Percentiles rank a stretch among this genome's conserved stretches.
phyloP scores from a whole-genome alignment of 78 protist species.

The Mastigamoeba balamuthi region DNA sequence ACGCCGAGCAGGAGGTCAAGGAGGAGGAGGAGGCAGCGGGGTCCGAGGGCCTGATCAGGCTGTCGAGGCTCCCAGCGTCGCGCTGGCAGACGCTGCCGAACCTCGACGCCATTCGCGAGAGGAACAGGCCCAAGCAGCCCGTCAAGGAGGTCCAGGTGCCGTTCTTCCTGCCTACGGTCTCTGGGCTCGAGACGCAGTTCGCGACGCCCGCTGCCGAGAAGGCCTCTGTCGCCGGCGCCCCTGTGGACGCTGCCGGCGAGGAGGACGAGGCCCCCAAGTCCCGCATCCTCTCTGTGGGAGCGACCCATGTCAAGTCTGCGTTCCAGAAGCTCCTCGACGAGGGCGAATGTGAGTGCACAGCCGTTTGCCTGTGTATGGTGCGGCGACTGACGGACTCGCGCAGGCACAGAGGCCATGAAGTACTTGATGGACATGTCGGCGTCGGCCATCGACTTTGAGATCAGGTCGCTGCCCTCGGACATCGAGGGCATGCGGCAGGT shows the following conservation, averaged over 20 bases:
- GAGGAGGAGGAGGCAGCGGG: neutral
- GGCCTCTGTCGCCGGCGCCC: neutral
- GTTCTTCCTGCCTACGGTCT: constrained; percentile 32
- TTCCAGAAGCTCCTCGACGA: neutral
- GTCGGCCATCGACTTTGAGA: constrained; percentile 50
- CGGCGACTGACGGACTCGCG: neutral
- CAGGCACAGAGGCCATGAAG: constrained; percentile 8
- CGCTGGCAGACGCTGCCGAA: constrained; percentile 44
- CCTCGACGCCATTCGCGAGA: constrained; percentile 36
- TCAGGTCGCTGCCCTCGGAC: constrained; percentile 13
- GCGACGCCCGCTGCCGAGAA: neutral
- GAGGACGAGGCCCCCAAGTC: neutral
- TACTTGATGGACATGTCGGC: constrained; percentile 15
- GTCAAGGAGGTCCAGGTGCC: constrained; percentile 30
- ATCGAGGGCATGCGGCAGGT: neutral
- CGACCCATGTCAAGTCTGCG: neutral
- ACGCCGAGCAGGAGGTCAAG: neutral
- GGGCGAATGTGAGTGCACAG: neutral
- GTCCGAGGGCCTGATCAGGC: neutral
- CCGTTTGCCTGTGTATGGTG: neutral
- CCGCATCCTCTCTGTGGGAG: neutral
- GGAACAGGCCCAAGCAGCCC: constrained; percentile 31
- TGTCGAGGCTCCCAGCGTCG: constrained; percentile 6
- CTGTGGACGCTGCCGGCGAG: neutral
- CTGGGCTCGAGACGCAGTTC: neutral